Conservation (phyloP, 2,329 filamentous ascomycete genomes). For the Hymenoscyphus fructigenus region DNA sequence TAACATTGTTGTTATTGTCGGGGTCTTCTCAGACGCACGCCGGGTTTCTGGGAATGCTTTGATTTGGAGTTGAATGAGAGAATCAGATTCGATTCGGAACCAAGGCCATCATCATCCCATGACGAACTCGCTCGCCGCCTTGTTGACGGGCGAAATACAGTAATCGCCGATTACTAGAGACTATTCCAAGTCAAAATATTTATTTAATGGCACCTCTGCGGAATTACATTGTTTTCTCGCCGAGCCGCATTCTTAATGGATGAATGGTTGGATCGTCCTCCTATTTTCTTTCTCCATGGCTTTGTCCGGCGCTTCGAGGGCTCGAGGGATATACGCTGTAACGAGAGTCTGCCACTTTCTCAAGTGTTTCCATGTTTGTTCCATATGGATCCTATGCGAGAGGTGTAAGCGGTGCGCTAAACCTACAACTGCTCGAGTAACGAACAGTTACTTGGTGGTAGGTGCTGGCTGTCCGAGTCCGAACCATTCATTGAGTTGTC, state of each 20-base stretch:
- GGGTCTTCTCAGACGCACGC: constrained; percentile 1
- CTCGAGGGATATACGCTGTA: not conserved
- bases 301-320: not conserved
- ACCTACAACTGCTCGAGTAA: not conserved
- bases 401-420: not conserved
- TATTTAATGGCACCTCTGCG: not conserved
- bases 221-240: not conserved
- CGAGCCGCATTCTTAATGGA: not conserved
- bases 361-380: not conserved
- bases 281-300: not conserved
- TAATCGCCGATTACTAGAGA: not conserved
- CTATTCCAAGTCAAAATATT: not conserved
- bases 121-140: not conserved
- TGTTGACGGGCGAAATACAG: not conserved
- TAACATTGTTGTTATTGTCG: constrained; percentile 1
- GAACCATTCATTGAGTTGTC: not conserved
- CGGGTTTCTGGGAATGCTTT: constrained; percentile 12
- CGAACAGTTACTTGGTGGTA: not conserved
- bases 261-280: not conserved
- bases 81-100: not conserved
- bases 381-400: not conserved
- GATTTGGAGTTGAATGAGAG: not conserved
- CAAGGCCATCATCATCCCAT: not conserved
- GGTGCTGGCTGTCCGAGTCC: not conserved
- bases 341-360: not conserved